Conservation (phyloP, 1,284 basidiomycete species). For the Sanghuangporus weigelae region DNA sequence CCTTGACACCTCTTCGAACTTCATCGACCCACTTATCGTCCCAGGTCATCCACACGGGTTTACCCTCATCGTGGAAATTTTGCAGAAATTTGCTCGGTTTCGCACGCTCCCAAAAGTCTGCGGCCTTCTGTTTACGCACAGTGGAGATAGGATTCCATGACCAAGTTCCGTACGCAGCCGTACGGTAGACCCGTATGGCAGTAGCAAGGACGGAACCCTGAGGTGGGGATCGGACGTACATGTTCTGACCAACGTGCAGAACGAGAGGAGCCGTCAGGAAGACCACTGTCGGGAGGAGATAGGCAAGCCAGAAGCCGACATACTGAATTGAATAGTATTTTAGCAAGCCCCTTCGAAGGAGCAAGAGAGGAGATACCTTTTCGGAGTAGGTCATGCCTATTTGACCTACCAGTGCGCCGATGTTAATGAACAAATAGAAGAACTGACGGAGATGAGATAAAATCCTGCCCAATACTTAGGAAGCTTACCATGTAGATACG, state of each 20-base stretch:
- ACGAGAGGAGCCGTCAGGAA: conserved; percentile 71
- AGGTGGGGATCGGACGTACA: conserved; percentile 66
- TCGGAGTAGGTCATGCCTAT: conserved; percentile 70
- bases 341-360: neutral
- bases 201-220: conserved; percentile 70
- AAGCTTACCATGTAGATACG: conserved; percentile 56
- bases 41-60: conserved; percentile 66
- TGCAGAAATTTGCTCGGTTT: conserved; percentile 55
- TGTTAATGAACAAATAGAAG: conserved; percentile 77
- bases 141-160: conserved; percentile 48
- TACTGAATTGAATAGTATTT: conserved; percentile 32
- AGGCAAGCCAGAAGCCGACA: conserved; percentile 71
- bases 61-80: conserved; percentile 20
- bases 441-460: conserved; percentile 29
- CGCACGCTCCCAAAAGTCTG: conserved; percentile 75
- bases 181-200: conserved; percentile 44
- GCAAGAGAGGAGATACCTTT: conserved; percentile 38
- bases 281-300: conserved; percentile 60
- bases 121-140: conserved; percentile 44
- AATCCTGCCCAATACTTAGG: neutral
- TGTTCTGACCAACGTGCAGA: conserved; percentile 59
- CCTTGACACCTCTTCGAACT: conserved; percentile 76
- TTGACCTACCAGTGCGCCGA: conserved; percentile 69
- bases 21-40: conserved; percentile 84
- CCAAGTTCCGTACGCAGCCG: conserved; percentile 53